Evolutionary conservation across 306 rosid genomes (phyloP).

Genomic region (Gleditsia sinensis): DNA sequence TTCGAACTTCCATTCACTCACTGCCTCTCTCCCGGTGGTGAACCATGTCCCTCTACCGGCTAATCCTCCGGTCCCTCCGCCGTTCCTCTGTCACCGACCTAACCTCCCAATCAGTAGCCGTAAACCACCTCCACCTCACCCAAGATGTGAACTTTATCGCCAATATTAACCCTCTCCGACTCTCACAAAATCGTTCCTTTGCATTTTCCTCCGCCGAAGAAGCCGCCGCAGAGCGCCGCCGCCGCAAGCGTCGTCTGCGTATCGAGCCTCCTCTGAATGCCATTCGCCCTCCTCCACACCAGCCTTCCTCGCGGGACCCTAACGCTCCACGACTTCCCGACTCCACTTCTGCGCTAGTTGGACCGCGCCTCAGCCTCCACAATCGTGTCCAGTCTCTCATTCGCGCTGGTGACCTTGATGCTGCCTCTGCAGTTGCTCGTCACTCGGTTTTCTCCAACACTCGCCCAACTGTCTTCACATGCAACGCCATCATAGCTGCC

Average conservation of each 20-base stretch:
- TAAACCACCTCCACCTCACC: conserved; percentile 23
- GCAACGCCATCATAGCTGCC: conserved; percentile 91
- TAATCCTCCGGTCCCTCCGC: conserved; percentile 65
- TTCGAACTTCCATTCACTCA: not conserved
- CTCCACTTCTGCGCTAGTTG: conserved; percentile 77
- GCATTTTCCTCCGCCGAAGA: conserved; percentile 94
- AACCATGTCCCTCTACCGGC: conserved; percentile 59
- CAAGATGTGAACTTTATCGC: not conserved
- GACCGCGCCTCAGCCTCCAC: conserved; percentile 87
- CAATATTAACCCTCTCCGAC: not conserved
- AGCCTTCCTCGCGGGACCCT: conserved; percentile 62
- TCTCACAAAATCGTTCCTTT: conserved; percentile 52
- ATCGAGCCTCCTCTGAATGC: conserved; percentile 92
- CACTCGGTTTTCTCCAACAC: conserved; percentile 82
- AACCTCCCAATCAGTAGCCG: conserved; percentile 6
- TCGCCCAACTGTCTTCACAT: conserved; percentile 97
- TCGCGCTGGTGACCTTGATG: conserved; percentile 88
- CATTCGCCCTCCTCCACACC: conserved; percentile 68
- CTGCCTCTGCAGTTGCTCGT: conserved; percentile 81
- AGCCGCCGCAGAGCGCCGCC: conserved; percentile 94
- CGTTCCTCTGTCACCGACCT: conserved; percentile 30
- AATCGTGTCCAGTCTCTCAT: conserved; percentile 92
- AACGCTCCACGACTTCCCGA: conserved; percentile 92
- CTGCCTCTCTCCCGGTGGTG: not conserved
- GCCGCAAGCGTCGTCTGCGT: conserved; percentile 84